Evolutionary conservation across 1,284 basidiomycete genomes (phyloP).

Genomic region (Veloporphyrellus conicus): DNA sequence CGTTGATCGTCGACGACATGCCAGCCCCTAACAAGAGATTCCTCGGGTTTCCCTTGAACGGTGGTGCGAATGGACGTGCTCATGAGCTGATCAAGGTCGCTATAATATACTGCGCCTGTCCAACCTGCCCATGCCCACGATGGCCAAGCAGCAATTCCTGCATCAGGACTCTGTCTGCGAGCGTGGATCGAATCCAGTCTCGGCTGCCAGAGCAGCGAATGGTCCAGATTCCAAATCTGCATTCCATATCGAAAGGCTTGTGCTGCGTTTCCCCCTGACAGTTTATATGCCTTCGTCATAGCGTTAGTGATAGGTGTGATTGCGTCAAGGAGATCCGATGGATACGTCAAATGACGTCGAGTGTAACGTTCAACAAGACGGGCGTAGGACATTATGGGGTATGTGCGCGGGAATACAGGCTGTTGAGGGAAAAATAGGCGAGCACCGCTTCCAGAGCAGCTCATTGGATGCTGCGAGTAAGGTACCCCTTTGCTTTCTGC

Average conservation of each 20-base stretch:
- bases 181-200: not conserved
- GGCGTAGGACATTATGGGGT: not conserved
- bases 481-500: not conserved
- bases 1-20: not conserved
- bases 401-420: not conserved
- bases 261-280: not conserved
- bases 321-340: not conserved
- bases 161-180: not conserved
- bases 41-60: not conserved
- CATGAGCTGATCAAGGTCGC: not conserved
- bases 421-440: not conserved
- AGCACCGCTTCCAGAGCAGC: not conserved
- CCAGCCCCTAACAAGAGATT: not conserved
- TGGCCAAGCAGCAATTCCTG: not conserved
- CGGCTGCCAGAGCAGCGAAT: not conserved
- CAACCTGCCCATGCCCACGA: not conserved
- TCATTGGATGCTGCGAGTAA: not conserved
- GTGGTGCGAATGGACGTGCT: too few species aligned
- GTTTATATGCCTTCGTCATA: not conserved
- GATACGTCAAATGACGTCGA: not conserved
- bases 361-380: not conserved
- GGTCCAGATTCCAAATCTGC: not conserved
- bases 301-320: not conserved
- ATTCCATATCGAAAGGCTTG: not conserved
- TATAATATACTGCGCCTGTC: not conserved